phyloP scores from a whole-genome alignment of 805 yeast genomes.

The Schizosaccharomyces cryophilus region DNA sequence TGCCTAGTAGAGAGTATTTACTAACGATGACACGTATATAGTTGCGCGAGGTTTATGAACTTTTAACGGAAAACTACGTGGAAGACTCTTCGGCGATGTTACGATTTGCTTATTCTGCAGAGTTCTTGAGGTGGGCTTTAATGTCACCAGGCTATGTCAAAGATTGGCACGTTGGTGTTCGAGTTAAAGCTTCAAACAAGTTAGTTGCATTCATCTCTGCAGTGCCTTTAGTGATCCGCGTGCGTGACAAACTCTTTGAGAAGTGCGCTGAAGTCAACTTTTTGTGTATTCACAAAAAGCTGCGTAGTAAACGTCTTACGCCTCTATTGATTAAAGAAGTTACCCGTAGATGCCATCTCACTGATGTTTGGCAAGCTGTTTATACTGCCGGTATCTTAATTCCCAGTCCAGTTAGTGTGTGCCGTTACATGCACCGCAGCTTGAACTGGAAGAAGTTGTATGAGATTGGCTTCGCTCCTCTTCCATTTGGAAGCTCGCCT shows the following conservation, averaged over 20 bases:
- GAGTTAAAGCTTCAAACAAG: constrained; percentile 52
- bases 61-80: constrained; percentile 73
- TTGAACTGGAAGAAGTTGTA: constrained; percentile 72
- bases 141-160: constrained; percentile 77
- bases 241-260: constrained; percentile 26
- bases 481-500: constrained; percentile 47
- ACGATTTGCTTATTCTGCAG: constrained; percentile 67
- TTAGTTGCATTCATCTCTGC: constrained; percentile 84
- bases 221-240: constrained; percentile 45
- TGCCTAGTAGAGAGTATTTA: neutral
- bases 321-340: constrained; percentile 86
- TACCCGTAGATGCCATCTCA: constrained; percentile 69
- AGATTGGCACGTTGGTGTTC: constrained; percentile 84
- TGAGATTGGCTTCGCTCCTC: constrained; percentile 70
- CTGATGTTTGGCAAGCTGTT: constrained; percentile 81
- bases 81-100: constrained; percentile 84
- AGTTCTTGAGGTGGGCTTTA: constrained; percentile 77
- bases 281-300: constrained; percentile 77
- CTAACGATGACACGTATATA: neutral
- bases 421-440: constrained; percentile 84
- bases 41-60: constrained; percentile 50
- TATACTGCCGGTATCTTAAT: constrained; percentile 79
- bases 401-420: constrained; percentile 76
- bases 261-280: constrained; percentile 77
- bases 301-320: constrained; percentile 78